A percentile compares a stretch with the other conserved stretches of the same genome.
Conservation (phyloP, 768 basidiomycete species). For the Tulasnella sp. region DNA sequence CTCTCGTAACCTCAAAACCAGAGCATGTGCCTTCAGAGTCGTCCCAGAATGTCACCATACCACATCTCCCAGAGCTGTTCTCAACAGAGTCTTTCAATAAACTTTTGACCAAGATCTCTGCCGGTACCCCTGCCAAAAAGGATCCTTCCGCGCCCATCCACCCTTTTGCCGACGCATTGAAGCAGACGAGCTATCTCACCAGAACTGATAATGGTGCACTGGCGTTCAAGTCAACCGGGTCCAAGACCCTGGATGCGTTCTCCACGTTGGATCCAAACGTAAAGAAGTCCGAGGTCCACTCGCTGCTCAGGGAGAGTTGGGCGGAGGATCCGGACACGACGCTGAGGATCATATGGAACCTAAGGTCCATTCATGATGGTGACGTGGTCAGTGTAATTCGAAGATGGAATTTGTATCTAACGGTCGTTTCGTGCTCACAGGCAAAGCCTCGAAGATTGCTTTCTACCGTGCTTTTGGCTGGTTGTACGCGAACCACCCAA, state of each 20-base stretch:
- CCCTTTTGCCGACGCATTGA: constrained; percentile 48
- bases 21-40: constrained; percentile 15
- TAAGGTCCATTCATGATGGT: constrained; percentile 63
- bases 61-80: constrained; percentile 48
- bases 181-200: constrained; percentile 34
- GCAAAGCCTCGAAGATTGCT: constrained; percentile 43
- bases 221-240: constrained; percentile 42
- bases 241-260: constrained; percentile 49
- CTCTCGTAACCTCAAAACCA: not conserved
- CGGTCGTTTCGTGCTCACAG: too few relatives aligned
- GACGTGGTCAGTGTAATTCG: too few relatives aligned
- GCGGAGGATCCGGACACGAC: constrained; percentile 45
- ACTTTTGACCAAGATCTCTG: constrained; percentile 35
- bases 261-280: constrained; percentile 29
- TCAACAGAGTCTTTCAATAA: constrained; percentile 45
- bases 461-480: constrained; percentile 56
- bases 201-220: constrained; percentile 43
- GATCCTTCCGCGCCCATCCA: not conserved
- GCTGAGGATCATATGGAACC: constrained; percentile 55
- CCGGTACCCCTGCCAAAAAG: not conserved
- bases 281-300: constrained; percentile 24
- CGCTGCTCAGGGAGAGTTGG: constrained; percentile 43
- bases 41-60: constrained; percentile 35
- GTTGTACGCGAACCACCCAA: constrained; percentile 57
- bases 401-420: too few relatives aligned